phyloP scores from a whole-genome alignment of 2,329 filamentous ascomycete species.

The Microascus cirrosus region DNA sequence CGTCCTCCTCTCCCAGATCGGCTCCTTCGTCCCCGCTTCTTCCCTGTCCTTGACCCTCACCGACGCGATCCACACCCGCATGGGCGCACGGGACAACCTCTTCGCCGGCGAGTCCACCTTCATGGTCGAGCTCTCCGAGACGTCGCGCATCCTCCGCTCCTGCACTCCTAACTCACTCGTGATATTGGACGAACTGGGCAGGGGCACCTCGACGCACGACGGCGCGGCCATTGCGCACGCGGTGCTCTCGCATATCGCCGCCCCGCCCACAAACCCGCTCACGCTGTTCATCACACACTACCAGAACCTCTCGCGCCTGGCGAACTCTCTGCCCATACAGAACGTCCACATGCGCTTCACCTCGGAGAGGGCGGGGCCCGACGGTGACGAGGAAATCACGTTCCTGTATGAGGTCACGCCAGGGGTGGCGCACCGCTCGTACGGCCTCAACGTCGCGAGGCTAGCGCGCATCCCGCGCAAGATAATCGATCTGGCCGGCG shows the following conservation, averaged over 20 bases:
- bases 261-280: slow-evolving; percentile 55
- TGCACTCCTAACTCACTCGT: slow-evolving; percentile 78
- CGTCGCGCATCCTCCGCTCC: slow-evolving; percentile 78
- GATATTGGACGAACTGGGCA: slow-evolving; percentile 87
- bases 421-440: slow-evolving; percentile 86
- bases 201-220: slow-evolving; percentile 90
- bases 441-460: slow-evolving; percentile 86
- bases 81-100: slow-evolving; percentile 94
- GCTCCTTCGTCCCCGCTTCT: slow-evolving; percentile 81
- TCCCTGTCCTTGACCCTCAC: slow-evolving; percentile 66
- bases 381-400: slow-evolving; percentile 66
- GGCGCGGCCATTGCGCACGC: slow-evolving; percentile 92
- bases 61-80: slow-evolving; percentile 88
- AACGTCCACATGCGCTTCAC: slow-evolving; percentile 95
- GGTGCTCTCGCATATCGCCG: slow-evolving; percentile 75
- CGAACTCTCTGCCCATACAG: slow-evolving; percentile 59
- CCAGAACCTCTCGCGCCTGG: slow-evolving; percentile 66
- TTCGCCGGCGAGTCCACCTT: slow-evolving; percentile 92
- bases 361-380: slow-evolving; percentile 14
- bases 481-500: slow-evolving; percentile 68
- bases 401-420: slow-evolving; percentile 90
- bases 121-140: slow-evolving; percentile 95
- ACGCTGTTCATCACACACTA: slow-evolving; percentile 98
- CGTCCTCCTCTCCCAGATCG: slow-evolving; percentile 86
- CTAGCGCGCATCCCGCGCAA: slow-evolving; percentile 69